These are phyloP conservation scores for Spencermartinsiella ligniputridi DNA, from an alignment of 1,139 yeast species.

Conservation along the genomic window DNA sequence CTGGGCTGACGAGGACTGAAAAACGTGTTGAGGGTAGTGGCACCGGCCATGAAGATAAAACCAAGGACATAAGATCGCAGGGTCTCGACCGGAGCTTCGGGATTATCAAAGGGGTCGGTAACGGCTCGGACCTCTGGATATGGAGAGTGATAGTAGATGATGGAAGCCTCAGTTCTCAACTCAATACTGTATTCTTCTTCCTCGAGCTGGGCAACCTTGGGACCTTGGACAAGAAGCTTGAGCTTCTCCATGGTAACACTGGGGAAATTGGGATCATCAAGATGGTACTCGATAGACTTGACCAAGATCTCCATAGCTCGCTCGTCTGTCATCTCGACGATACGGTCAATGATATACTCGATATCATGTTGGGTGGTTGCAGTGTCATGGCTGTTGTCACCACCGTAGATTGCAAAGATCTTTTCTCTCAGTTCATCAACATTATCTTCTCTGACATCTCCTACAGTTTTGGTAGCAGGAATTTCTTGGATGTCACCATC, in stretches of 20 bases:
- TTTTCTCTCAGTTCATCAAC: constrained; percentile 1
- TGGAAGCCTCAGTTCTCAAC: constrained; percentile 43
- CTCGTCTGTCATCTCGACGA: constrained; percentile 34
- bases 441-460: not conserved
- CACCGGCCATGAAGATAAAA: constrained; percentile 50
- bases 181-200: constrained; percentile 25
- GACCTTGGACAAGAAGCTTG: constrained; percentile 23
- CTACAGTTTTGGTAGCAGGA: not conserved
- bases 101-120: constrained; percentile 45
- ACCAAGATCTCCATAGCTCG: constrained; percentile 42
- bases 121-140: constrained; percentile 49
- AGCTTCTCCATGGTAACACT: constrained; percentile 32
- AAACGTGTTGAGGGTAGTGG: constrained; percentile 54
- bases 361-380: constrained; percentile 3
- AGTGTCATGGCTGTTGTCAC: not conserved
- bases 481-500: constrained; percentile 1
- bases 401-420: constrained; percentile 1
- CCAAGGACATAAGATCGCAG: constrained; percentile 52
- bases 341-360: constrained; percentile 39
- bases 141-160: constrained; percentile 45
- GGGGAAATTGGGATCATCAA: constrained; percentile 48
- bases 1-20: constrained; percentile 51
- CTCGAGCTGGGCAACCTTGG: constrained; percentile 11
- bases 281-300: constrained; percentile 38
- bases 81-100: constrained; percentile 45